Evolutionary conservation across 176 grass and related monocot species (phyloP), one percentile per base, ranked within the genome.

Genomic region (Musa troglodytarum): DNA sequence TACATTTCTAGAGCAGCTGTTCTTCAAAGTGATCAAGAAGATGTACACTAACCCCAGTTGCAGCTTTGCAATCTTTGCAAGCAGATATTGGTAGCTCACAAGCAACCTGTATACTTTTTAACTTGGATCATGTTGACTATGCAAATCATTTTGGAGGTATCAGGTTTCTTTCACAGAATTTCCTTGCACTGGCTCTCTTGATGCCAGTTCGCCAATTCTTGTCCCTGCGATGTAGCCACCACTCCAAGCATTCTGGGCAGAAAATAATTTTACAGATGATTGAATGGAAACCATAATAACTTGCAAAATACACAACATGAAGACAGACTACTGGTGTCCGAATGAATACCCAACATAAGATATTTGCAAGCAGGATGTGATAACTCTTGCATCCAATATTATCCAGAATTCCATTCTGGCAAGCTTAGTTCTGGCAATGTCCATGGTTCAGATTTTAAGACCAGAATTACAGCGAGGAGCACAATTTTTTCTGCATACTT

Each of bases 141-240:
- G 1, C 21, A 12, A 43, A 68, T 43, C 24, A 68, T 68, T 29
- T 34, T 29, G 34, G 7, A 68, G 24, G 25, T 13, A 16, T 14
- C 8, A 68, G 34, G 10, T 29, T 50, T 70, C 13, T 19, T 50
- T 52, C 19, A 51, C 19, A 51, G 16, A 12, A 20, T 50, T 61
- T n/a, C 14, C 13, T 52, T 16, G 9, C 50, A 16, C 6, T n/a
- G 10, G 8, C 8, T 57, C 75, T 11, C 54, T 74, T 64, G 84
- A 86, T 84, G 90, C 83, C 54, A 87, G 26, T 25, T 71, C 81
- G 52, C 84, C 88, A 61, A 98, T 84, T 58, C 80, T 91, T 86
- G 95, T 93, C 75, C 95, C 95, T 69, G 90, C 88, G 75, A 93
- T 90, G 16, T 93, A 89, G 43, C 90, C 90, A 56, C 90, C 90